Percentiles rank a stretch among this genome's conserved stretches.
Evolutionary conservation across 129 eudicot species (phyloP).

Genomic region (Apium graveolens): DNA sequence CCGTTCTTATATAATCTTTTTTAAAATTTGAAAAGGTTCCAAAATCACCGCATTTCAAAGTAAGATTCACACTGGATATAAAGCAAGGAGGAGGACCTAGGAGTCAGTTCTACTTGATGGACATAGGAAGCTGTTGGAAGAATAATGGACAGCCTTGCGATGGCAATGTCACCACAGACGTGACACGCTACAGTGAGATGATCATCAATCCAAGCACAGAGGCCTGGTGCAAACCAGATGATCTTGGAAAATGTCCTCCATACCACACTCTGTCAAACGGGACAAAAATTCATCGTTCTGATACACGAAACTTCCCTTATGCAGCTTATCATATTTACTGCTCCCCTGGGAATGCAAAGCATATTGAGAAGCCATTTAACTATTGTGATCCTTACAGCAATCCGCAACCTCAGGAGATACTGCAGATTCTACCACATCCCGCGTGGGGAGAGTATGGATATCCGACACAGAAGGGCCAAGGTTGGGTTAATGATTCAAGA

Average conservation of each 20-base stretch:
- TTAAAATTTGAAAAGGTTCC: constrained; percentile 22
- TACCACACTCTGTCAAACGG: constrained; percentile 37
- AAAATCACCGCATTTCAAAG: constrained; percentile 50
- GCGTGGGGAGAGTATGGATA: constrained; percentile 74
- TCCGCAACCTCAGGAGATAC: constrained; percentile 82
- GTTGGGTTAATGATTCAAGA: constrained; percentile 75
- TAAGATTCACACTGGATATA: constrained; percentile 30
- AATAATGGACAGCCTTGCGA: constrained; percentile 47
- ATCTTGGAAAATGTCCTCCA: constrained; percentile 39
- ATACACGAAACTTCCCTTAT: constrained; percentile 34
- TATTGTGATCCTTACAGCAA: constrained; percentile 84
- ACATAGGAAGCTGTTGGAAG: constrained; percentile 68
- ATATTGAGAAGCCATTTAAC: constrained; percentile 48
- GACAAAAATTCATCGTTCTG: constrained; percentile 28
- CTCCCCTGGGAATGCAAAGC: constrained; percentile 75
- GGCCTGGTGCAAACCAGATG: constrained; percentile 16
- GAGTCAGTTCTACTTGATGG: constrained; percentile 52
- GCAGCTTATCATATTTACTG: constrained; percentile 74
- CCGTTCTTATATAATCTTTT: neutral
- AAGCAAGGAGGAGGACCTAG: constrained; percentile 46
- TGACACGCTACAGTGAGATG: constrained; percentile 50
- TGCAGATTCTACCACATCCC: constrained; percentile 88
- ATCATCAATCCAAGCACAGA: constrained; percentile 31
- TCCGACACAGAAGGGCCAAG: constrained; percentile 62
- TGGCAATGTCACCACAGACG: constrained; percentile 44